These are phyloP conservation scores for Ustulina deusta DNA, from an alignment of 2,329 filamentous ascomycete genomes.

Conservation along the genomic window DNA sequence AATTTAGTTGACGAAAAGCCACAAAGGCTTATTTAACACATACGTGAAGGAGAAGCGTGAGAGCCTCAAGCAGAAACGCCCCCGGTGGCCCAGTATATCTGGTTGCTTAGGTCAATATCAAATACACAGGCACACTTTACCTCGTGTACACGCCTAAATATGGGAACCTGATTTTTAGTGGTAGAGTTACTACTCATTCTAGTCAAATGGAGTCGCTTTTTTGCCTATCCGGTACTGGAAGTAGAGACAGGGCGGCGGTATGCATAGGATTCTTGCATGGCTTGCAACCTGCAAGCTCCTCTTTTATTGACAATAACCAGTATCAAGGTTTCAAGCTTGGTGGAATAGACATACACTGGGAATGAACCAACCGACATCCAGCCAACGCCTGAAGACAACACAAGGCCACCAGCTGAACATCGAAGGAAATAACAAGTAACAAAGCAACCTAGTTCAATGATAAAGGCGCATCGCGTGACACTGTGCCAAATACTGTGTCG, in stretches of 20 bases:
- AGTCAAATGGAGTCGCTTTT: background rate
- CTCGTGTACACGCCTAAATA: background rate
- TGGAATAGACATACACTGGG: slow-evolving; percentile 27
- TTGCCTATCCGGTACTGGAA: too few species aligned
- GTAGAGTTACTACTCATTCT: too few species aligned
- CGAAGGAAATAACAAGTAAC: slow-evolving; percentile 13
- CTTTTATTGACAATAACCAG: slow-evolving; percentile 24
- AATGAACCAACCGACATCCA: slow-evolving; percentile 9
- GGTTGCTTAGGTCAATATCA: background rate
- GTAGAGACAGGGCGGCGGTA: background rate
- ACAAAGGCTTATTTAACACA: background rate
- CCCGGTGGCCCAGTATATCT: background rate
- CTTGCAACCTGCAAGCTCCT: slow-evolving; percentile 17
- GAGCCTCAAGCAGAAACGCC: background rate
- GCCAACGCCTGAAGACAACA: slow-evolving; percentile 22
- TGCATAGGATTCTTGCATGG: background rate
- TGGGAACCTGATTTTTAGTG: background rate
- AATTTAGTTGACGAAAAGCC: background rate
- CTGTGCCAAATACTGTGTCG: background rate
- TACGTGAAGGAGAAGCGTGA: background rate
- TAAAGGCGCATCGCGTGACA: slow-evolving; percentile 12
- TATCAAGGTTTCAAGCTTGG: background rate
- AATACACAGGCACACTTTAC: background rate
- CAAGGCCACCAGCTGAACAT: slow-evolving; percentile 16
- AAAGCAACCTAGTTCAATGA: slow-evolving; percentile 18